Conservation (phyloP, 257 asterid species). For the Capsicum pubescens region DNA sequence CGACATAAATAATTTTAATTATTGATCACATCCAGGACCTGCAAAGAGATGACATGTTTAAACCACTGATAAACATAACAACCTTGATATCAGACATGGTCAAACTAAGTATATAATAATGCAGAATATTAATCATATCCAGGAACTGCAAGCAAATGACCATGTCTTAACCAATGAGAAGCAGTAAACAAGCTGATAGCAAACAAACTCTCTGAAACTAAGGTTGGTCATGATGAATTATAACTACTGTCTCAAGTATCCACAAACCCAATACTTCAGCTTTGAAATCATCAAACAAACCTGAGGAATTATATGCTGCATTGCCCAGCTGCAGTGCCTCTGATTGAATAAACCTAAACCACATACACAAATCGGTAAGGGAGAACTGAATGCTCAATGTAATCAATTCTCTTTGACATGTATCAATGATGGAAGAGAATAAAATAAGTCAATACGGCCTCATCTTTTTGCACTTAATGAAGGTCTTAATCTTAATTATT, state of each 20-base stretch:
- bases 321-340: constrained; percentile 69
- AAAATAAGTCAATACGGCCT: background rate
- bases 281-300: constrained; percentile 33
- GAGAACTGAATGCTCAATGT: background rate
- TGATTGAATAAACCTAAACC: constrained; percentile 54
- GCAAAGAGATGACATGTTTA: constrained; percentile 24
- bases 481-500: background rate
- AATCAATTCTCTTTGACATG: background rate
- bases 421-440: background rate
- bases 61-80: background rate
- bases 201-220: background rate
- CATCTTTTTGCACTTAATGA: background rate
- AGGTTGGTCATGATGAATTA: background rate
- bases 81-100: background rate
- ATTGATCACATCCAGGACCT: constrained; percentile 75
- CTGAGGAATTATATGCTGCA: constrained; percentile 71
- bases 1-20: constrained; percentile 82
- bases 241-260: background rate
- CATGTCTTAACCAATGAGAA: background rate
- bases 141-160: background rate
- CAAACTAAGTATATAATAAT: background rate
- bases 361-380: constrained; percentile 5
- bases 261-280: background rate
- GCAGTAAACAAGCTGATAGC: background rate
- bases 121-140: background rate